Conservation (phyloP, 208 protist species). For the Hexamita inflata region DNA sequence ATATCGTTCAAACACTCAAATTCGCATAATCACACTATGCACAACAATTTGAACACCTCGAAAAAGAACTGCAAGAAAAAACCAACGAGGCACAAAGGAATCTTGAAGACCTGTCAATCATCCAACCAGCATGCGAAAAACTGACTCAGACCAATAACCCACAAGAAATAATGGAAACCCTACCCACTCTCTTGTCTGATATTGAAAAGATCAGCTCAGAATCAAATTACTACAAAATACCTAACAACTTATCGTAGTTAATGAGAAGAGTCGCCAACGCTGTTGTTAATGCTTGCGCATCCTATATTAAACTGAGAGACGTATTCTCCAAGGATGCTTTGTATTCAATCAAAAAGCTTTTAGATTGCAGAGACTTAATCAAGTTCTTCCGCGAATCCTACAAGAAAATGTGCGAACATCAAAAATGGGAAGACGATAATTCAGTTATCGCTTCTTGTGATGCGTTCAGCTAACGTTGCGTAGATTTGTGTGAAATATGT, state of each 20-base stretch:
- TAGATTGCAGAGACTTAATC: background rate
- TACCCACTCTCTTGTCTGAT: background rate
- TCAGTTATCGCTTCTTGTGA: background rate
- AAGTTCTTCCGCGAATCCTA: background rate
- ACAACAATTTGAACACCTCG: background rate
- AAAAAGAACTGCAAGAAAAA: background rate
- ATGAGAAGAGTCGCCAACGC: background rate
- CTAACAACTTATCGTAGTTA: background rate
- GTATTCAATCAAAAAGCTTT: background rate
- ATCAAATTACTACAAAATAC: background rate
- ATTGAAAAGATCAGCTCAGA: background rate
- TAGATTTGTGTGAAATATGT: conserved; percentile 18
- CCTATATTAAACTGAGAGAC: background rate
- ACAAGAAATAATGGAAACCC: background rate
- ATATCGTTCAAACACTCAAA: conserved; percentile 21
- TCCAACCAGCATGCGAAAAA: background rate
- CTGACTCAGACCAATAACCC: background rate
- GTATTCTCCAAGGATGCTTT: background rate
- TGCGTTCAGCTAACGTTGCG: conserved; percentile 4
- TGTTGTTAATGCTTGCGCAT: background rate
- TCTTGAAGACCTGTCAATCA: background rate
- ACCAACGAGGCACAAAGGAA: background rate
- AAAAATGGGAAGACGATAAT: background rate
- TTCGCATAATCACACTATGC: conserved; percentile 16
- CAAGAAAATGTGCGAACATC: conserved; percentile 2